A percentile compares a stretch with the other conserved stretches of the same genome.
Conservation (phyloP, 495 filamentous ascomycete genomes). For the Neurospora sp. region DNA sequence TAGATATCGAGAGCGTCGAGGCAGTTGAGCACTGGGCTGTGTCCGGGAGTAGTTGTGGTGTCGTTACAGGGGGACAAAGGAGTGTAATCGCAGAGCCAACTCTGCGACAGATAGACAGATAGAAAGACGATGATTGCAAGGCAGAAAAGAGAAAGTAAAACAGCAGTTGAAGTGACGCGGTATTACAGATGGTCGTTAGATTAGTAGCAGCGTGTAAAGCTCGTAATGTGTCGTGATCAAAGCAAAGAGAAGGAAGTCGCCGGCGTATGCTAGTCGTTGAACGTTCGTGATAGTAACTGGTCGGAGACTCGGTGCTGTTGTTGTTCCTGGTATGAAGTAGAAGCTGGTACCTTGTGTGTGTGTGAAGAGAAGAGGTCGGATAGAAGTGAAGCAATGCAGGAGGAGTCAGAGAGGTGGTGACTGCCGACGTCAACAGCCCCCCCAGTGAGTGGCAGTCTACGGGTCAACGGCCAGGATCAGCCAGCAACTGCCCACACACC, state of each 20-base stretch:
- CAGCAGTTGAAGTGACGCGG: neutral
- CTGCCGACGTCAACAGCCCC: neutral
- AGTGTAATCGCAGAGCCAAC: neutral
- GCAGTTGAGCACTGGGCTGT: neutral
- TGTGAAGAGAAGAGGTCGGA: neutral
- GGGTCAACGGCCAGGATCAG: neutral
- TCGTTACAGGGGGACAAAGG: neutral
- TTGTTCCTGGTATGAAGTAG: neutral
- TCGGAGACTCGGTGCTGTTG: neutral
- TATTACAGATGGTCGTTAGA: neutral
- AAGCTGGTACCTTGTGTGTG: neutral
- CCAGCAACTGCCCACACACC: neutral
- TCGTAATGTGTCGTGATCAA: neutral
- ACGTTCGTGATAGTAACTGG: neutral
- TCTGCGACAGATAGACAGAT: neutral
- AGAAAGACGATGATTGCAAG: neutral
- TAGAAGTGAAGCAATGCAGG: neutral
- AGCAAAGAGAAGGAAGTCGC: neutral
- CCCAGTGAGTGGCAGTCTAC: neutral
- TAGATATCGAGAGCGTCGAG: neutral
- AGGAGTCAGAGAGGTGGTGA: neutral
- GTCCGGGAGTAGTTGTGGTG: neutral
- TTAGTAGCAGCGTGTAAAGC: neutral
- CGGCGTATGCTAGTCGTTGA: neutral
- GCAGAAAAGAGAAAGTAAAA: neutral